These are phyloP conservation scores for Cystofilobasidium ferigula DNA, from an alignment of 768 basidiomycete genomes.

Conservation along the genomic window DNA sequence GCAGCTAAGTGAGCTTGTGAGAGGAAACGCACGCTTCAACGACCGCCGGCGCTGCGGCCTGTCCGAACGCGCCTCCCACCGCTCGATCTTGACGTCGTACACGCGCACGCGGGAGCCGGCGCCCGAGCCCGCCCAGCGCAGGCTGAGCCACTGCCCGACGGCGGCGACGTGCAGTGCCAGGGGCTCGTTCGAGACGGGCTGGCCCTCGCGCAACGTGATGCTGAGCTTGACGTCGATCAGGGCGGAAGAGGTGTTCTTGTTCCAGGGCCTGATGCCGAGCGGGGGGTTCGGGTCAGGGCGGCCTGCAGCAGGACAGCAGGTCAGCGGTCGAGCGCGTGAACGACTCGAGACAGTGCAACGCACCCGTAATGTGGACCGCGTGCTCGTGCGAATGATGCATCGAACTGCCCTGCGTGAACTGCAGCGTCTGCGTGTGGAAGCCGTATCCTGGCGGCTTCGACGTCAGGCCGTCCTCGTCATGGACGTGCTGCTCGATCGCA, in stretches of 20 bases:
- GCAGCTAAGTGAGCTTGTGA: background rate
- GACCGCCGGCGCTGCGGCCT: background rate
- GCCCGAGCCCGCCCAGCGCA: background rate
- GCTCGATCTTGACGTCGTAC: slow-evolving; percentile 1
- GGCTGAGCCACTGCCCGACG: background rate
- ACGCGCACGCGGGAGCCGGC: background rate
- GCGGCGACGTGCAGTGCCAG: background rate
- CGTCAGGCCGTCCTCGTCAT: background rate
- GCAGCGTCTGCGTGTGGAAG: background rate
- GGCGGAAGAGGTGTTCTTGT: background rate
- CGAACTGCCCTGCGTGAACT: background rate
- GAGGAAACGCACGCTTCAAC: background rate
- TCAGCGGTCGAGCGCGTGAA: background rate
- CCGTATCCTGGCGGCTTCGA: background rate
- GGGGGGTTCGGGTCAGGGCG: background rate
- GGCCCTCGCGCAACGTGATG: background rate
- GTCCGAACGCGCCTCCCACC: background rate
- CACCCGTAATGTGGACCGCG: background rate
- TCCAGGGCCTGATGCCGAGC: background rate
- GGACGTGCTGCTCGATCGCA: background rate
- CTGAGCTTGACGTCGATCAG: background rate
- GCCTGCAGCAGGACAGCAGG: background rate
- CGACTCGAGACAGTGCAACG: background rate
- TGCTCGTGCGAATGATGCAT: background rate
- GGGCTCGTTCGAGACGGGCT: background rate